Evolutionary conservation across 225 moss, liverwort and hornwort species (phyloP).

Genomic region (Bryoerythrophyllum caledonicum): DNA sequence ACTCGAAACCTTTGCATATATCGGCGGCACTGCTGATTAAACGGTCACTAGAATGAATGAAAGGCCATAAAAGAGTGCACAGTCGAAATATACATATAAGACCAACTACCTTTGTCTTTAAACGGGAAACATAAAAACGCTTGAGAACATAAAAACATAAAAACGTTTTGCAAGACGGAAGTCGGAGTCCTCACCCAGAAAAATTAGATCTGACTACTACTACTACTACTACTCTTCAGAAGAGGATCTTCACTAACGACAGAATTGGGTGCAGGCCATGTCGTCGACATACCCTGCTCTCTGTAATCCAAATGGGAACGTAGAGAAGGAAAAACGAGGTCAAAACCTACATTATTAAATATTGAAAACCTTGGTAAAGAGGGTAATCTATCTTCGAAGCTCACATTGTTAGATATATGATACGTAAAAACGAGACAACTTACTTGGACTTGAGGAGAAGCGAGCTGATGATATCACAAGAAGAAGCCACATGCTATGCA

Average conservation of each 20-base stretch:
- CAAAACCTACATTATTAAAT: neutral
- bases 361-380: neutral
- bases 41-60: neutral
- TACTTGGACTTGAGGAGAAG: slow-evolving; percentile 54
- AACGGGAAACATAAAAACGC: neutral
- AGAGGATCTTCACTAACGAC: neutral
- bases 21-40: no score
- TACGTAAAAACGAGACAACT: slow-evolving; percentile 55
- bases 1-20: no score
- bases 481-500: slow-evolving; percentile 64
- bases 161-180: neutral
- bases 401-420: slow-evolving; percentile 42
- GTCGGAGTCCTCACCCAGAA: neutral
- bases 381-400: neutral
- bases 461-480: slow-evolving; percentile 48
- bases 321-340: neutral
- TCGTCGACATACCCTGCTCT: neutral
- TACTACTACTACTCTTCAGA: neutral
- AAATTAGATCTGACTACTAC: neutral
- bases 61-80: neutral
- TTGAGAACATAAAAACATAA: no score
- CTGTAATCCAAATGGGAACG: neutral
- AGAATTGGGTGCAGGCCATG: neutral
- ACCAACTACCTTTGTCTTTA: neutral
- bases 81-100: neutral